Evolutionary conservation across 202 grass and related monocot genomes (phyloP).

Genomic region (Dendrocalamus latiflorus): DNA sequence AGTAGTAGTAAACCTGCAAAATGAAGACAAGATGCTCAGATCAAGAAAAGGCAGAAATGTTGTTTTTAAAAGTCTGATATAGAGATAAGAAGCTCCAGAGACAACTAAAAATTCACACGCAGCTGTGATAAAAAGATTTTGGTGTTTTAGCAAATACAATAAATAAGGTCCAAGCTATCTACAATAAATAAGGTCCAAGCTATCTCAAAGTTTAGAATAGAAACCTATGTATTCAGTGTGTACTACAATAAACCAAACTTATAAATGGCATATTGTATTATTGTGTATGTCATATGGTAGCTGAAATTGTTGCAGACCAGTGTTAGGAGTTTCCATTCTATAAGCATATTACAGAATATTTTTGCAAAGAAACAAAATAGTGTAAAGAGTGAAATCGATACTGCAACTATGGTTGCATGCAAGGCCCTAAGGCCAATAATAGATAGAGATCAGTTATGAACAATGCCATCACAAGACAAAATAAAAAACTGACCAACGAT

Average conservation of each 20-base stretch:
- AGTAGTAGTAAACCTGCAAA: slow-evolving; percentile 78
- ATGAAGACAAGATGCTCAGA: neutral
- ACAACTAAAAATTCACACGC: neutral
- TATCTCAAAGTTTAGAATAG: slow-evolving; percentile 3
- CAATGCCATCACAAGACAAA: neutral
- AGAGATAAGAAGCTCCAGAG: neutral
- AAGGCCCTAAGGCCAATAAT: neutral
- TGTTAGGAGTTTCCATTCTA: neutral
- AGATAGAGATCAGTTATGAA: neutral
- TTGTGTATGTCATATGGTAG: neutral
- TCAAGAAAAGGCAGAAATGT: neutral
- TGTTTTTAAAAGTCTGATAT: neutral
- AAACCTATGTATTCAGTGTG: neutral
- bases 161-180: neutral
- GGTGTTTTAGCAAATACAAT: neutral
- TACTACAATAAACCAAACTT: neutral
- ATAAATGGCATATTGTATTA: neutral
- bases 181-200: neutral
- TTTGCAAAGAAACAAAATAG: neutral
- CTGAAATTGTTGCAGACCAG: neutral
- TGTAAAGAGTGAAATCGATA: neutral
- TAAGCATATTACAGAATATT: neutral
- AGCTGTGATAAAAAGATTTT: neutral
- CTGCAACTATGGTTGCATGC: neutral
- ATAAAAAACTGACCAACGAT: neutral